Base-by-base conservation (phyloP, 2,329 filamentous ascomycete genomes). In the Gaeumannomyces tritici region DNA sequence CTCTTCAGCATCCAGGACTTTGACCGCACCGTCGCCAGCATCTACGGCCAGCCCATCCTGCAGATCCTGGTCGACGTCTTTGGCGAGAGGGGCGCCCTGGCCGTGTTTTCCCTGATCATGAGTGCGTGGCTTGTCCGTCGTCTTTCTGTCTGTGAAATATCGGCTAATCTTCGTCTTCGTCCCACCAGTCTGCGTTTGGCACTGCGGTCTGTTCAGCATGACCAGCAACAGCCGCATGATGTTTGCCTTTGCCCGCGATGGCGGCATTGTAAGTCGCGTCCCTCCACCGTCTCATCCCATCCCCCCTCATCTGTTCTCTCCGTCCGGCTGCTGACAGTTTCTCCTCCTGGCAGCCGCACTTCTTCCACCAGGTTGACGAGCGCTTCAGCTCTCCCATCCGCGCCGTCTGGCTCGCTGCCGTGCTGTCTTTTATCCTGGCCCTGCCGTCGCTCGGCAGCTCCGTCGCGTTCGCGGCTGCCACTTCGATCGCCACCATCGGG, bases 1-100 rank as follows among this genome's bases (percentile, higher is more conserved):
- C 71, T 85, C 9, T 86, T 86, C 70, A 82, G 79, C 4, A 82
- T 86, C 66, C 83, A 86, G 69, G 78, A 85, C 70, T 82, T 85
- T 63, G 74, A 79, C 5, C 60, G 64, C 5, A 83, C 80, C 0
- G 64, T 85, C n/a, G 66, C 67, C 33, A 77, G 76, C 57, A 60
- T 65, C 0, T 81, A 80, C 64, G 74, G 69, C 2, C 82, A 85
- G 68, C 83, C 83, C 0, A 80, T 86, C 6, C 72, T 85, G 4
- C 82, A 85, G 70, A 85, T 86, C 54, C 74, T 86, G 26, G 75
- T 85, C 18, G 83, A 85, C 66, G 70, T 83, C 3, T 82, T 83
- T 63, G 82, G 82, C 4, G 77, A 82, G 62, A 72, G 80, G 58
- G 82, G 83, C 4, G 83, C 82, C 0, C 76, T 85, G 11, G 82